Base-by-base conservation (phyloP, 305 asterid genomes). In the Coffea humblotiana region DNA sequence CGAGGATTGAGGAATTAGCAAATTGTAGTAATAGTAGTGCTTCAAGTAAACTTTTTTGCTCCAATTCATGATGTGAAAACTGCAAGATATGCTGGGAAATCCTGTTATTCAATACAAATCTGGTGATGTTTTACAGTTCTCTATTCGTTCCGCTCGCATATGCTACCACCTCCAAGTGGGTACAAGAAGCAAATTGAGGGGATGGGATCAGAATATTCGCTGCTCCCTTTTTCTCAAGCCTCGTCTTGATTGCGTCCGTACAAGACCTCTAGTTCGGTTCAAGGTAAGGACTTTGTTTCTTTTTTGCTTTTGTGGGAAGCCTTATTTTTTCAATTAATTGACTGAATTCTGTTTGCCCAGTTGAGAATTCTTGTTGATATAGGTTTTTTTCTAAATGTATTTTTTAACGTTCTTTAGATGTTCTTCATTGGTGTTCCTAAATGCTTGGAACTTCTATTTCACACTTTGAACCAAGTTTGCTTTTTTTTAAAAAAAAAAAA, bases 71-170 rank as follows among this genome's bases (percentile, higher is more conserved):
- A 75, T 75, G 60, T 65, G 45, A 61, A 18, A 68, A 43, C n/a
- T 60, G 58, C 71, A 65, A 78, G 84, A 82, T 70, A 90, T 90
- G 93, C 88, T 79, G 86, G 87, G 83, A 51, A 72, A 82, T 82
- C 85, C 85, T 70, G 74, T 83, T 71, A 83, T 40, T 82, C 66
- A 83, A 71, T 84, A 71, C 67, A 80, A 76, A 3, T 40, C 47
- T 79, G 67, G 21, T 78, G 68, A 81, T 61, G 2, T 40, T 60
- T 65, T 43, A 9, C 79, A 47, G 25, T 14, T 75, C 23, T 43
- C 79, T 25, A 40, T 51, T 61, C 71, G 14, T 64, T 35, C 54
- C 23, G 48, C 43, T 75, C 78, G 7, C 29, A 12, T 13, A n/a
- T 15, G 6, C 37, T 11, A 16, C 70, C 37, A 15, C 43, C 56